These are phyloP conservation scores for Sarcodon aspratus DNA, from an alignment of 768 basidiomycete genomes.

Conservation along the genomic window DNA sequence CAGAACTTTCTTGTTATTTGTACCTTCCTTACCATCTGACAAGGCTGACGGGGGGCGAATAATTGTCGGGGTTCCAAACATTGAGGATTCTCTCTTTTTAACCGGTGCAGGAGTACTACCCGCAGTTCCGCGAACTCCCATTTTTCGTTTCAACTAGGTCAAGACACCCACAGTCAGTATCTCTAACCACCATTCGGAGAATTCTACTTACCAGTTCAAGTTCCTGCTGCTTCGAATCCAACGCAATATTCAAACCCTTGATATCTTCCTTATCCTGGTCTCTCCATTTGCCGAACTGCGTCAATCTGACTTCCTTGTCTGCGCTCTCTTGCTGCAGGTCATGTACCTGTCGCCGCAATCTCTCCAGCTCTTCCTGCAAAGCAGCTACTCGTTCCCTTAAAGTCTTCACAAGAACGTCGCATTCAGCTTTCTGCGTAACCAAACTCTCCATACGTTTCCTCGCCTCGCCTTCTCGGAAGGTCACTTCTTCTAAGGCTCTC, in stretches of 20 bases:
- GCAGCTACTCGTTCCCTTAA: constrained; percentile 36
- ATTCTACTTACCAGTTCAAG: constrained; percentile 62
- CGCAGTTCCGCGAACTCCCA: constrained; percentile 43
- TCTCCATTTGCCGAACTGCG: constrained; percentile 58
- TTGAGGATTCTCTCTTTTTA: constrained; percentile 42
- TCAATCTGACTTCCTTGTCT: constrained; percentile 71
- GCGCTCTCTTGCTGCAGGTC: constrained; percentile 73
- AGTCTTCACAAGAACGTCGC: constrained; percentile 36
- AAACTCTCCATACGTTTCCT: constrained; percentile 36
- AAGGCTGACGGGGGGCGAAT: constrained; percentile 45
- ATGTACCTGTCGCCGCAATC: constrained; percentile 51
- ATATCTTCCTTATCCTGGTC: constrained; percentile 67
- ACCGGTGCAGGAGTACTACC: constrained; percentile 42
- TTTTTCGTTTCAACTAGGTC: constrained; percentile 41
- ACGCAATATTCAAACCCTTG: constrained; percentile 76
- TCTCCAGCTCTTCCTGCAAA: constrained; percentile 40
- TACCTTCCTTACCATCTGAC: constrained; percentile 25
- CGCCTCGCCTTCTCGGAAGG: constrained; percentile 33
- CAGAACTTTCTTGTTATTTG: constrained; percentile 28
- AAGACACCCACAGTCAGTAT: background rate
- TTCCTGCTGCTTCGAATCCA: constrained; percentile 93
- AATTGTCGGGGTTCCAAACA: constrained; percentile 41
- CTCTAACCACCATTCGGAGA: background rate
- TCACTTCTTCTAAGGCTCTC: constrained; percentile 32
- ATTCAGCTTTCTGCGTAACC: constrained; percentile 42